Conservation (phyloP, 1,139 yeast genomes). For the Geotrichum klebahnii region DNA sequence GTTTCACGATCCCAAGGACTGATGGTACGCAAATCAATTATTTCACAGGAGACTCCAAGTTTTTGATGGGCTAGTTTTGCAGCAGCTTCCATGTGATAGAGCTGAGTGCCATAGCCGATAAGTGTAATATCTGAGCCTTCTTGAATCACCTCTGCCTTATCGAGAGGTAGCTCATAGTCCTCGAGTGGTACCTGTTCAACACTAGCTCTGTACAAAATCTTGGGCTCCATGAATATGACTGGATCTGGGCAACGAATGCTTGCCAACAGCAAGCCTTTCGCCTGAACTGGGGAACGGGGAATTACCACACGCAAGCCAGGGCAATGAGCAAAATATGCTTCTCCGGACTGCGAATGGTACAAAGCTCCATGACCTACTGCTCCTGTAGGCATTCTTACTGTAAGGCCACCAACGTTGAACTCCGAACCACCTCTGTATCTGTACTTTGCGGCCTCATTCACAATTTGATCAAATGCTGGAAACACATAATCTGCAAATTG, state of each 20-base stretch:
- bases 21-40: slow-evolving; percentile 39
- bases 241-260: slow-evolving; percentile 37
- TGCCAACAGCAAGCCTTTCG: slow-evolving; percentile 38
- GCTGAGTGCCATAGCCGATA: slow-evolving; percentile 39
- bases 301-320: slow-evolving; percentile 40
- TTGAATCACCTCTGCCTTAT: slow-evolving; percentile 37
- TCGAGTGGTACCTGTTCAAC: slow-evolving; percentile 38
- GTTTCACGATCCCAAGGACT: slow-evolving; percentile 41
- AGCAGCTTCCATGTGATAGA: slow-evolving; percentile 36
- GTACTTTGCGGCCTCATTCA: slow-evolving; percentile 41
- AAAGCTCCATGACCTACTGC: slow-evolving; percentile 41
- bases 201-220: slow-evolving; percentile 38
- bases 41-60: slow-evolving; percentile 36
- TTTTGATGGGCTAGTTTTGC: slow-evolving; percentile 35
- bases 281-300: slow-evolving; percentile 40
- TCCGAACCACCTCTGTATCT: slow-evolving; percentile 35
- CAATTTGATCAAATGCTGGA: slow-evolving; percentile 42
- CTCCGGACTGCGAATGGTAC: slow-evolving; percentile 40
- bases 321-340: slow-evolving; percentile 38
- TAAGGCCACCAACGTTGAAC: slow-evolving; percentile 37
- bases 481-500: slow-evolving; percentile 42
- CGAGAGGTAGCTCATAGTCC: slow-evolving; percentile 38
- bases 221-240: slow-evolving; percentile 41
- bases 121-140: slow-evolving; percentile 37
- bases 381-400: slow-evolving; percentile 41